These are phyloP conservation scores for Trichoderma citrinoviride DNA, from an alignment of 2,329 filamentous ascomycete genomes.

Conservation along the genomic window DNA sequence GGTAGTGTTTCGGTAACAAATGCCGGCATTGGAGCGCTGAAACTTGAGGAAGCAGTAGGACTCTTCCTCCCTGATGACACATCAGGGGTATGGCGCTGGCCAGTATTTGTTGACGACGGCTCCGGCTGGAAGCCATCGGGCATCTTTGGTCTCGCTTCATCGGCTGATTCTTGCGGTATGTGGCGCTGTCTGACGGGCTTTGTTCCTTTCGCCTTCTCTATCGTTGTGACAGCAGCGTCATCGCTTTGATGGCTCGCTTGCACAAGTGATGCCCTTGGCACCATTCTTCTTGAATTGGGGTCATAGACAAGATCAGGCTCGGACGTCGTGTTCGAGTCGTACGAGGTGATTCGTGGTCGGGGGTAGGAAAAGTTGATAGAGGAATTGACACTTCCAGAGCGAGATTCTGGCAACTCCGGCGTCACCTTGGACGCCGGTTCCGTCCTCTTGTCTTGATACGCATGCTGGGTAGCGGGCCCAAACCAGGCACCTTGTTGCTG, in stretches of 20 bases:
- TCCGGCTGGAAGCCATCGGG: not conserved
- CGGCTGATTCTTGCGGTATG: not conserved
- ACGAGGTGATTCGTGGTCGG: conserved; percentile 44
- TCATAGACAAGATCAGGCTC: conserved; percentile 57
- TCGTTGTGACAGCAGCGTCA: conserved; percentile 12
- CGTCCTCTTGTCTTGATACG: conserved; percentile 43
- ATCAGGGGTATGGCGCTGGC: not conserved
- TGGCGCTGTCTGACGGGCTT: not conserved
- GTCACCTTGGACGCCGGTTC: conserved; percentile 40
- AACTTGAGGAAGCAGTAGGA: not conserved
- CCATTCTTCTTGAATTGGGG: conserved; percentile 63
- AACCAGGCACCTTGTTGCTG: conserved; percentile 48
- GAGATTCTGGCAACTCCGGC: conserved; percentile 33
- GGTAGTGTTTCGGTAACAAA: not conserved
- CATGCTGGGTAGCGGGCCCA: conserved; percentile 42
- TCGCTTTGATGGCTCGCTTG: conserved; percentile 25
- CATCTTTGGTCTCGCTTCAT: not conserved
- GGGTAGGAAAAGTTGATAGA: conserved; percentile 62
- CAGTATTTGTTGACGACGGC: not conserved
- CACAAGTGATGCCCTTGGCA: conserved; percentile 46
- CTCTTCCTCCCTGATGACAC: not conserved
- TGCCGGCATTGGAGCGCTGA: not conserved
- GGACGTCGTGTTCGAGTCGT: conserved; percentile 27
- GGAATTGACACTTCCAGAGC: conserved; percentile 48
- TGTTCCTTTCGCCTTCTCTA: conserved; percentile 3